Evolutionary conservation across 2,329 filamentous ascomycete species (phyloP).

Genomic region (Sporothrix globosa): DNA sequence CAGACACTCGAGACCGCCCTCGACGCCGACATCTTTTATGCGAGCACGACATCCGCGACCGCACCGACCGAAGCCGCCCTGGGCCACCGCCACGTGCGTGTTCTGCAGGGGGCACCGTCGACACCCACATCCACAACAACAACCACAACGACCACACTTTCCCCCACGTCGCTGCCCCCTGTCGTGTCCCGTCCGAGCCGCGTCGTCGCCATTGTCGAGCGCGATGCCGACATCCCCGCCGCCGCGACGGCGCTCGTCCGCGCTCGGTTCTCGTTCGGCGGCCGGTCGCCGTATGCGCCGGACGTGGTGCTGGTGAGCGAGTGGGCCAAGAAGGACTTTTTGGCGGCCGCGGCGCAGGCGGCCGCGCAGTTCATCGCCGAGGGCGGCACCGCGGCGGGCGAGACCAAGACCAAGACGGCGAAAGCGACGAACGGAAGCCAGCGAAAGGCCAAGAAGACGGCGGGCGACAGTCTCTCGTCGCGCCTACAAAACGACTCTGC

Average conservation of each 20-base stretch:
- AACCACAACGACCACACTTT: not conserved
- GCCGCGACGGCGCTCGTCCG: slow-evolving; percentile 58
- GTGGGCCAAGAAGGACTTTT: slow-evolving; percentile 59
- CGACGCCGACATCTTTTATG: not conserved
- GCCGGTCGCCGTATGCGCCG: slow-evolving; percentile 62
- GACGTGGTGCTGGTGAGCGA: slow-evolving; percentile 67
- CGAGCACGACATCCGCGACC: not conserved
- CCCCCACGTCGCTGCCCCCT: not conserved
- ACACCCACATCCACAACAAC: too few relatives aligned
- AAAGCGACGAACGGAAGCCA: too few relatives aligned
- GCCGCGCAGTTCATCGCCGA: slow-evolving; percentile 36
- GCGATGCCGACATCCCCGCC: slow-evolving; percentile 57
- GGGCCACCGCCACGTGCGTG: not conserved
- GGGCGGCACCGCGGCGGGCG: not conserved
- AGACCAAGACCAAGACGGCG: not conserved
- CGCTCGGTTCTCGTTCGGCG: slow-evolving; percentile 59
- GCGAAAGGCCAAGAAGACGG: too few relatives aligned
- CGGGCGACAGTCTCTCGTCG: not conserved
- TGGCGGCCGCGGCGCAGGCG: slow-evolving; percentile 53
- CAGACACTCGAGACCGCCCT: not conserved
- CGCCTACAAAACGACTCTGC: not conserved
- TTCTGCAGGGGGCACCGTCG: not conserved
- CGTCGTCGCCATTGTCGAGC: slow-evolving; percentile 55
- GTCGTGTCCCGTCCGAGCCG: not conserved
- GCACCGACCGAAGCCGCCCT: not conserved